Evolutionary conservation across 2,329 filamentous ascomycete genomes (phyloP), one percentile per base, ranked within the genome.

Genomic region (Arthrinium phaeospermum): DNA sequence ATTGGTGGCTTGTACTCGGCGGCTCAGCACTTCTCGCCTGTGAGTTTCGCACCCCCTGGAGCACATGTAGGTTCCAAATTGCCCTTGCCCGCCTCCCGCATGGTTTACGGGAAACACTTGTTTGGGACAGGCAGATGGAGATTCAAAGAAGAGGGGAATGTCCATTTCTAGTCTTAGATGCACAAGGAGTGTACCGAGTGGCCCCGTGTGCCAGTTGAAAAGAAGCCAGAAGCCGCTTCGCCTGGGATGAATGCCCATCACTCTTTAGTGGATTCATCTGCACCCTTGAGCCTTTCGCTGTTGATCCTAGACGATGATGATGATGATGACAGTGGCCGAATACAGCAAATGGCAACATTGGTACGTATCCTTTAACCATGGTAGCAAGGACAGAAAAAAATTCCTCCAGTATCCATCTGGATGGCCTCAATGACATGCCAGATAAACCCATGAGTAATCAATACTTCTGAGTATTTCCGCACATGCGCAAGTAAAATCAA

Each of bases 101-200:
- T 53, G 46, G 68, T 53, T 41, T 51, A 57, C 68, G 68, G 68
- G 68, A 75, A 74, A 75, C 74, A 73, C 75, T 76, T 76, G 73
- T 68, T 72, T 49, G 69, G 69, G 69, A 71, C 47, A 44, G 37
- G 37, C 46, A 64, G 67, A 68, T 68, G 67, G 67, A 73, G 71
- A 74, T 73, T 57, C 71, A 72, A 71, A 72, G 67, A 24, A 72
- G 74, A 74, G 73, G 53, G 51, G 53, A n/a, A 61, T 73, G 75
- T 74, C 57, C 57, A 64, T 64, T 64, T 41, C 34, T 41, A 61
- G 30, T 61, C 53, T 75, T 74, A 75, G 74, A 75, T 74, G 70
- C 70, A 73, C 76, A 72, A 75, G 75, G 75, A 75, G 73, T 75
- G 72, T 73, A 73, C 70, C 72, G 73, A 77, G 75, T 72, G 72